Evolutionary conservation across 805 yeast species (phyloP).

Genomic region (Kuraishia cidri): DNA sequence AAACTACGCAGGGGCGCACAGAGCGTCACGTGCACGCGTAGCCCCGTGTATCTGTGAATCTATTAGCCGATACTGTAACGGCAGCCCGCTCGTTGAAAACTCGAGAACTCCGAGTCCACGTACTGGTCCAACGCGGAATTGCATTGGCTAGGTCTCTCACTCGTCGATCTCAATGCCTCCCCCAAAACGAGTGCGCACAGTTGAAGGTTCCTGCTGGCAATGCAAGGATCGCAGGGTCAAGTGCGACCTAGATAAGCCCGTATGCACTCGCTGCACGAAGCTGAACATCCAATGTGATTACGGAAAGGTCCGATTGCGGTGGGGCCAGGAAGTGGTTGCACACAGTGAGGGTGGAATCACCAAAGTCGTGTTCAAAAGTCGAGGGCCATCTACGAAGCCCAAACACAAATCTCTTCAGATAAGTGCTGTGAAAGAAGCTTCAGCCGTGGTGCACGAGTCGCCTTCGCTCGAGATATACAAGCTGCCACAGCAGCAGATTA

Average conservation of each 20-base stretch:
- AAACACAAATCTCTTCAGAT: not conserved
- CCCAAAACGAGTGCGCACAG: constrained; percentile 14
- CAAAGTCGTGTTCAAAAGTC: not conserved
- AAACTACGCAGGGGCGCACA: too few species aligned
- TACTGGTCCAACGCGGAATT: too few species aligned
- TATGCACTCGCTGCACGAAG: constrained; percentile 28
- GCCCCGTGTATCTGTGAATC: too few species aligned
- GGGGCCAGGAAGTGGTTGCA: constrained; percentile 30
- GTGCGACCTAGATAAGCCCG: constrained; percentile 33
- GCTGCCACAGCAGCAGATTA: not conserved
- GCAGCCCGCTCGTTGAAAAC: too few species aligned
- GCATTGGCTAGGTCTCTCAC: too few species aligned
- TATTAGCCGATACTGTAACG: too few species aligned
- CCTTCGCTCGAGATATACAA: not conserved
- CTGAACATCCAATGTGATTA: constrained; percentile 31
- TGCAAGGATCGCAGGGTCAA: constrained; percentile 38
- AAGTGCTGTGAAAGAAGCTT: not conserved
- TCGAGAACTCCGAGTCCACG: too few species aligned
- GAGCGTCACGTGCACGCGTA: too few species aligned
- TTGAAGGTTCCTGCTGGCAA: constrained; percentile 30
- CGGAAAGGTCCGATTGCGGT: constrained; percentile 30
- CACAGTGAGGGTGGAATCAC: constrained; percentile 1
- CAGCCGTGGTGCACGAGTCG: not conserved
- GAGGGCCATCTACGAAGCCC: not conserved
- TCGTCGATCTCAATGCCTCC: too few species aligned